These are phyloP conservation scores for Tephrocybe rancida DNA, from an alignment of 768 basidiomycete genomes.

Conservation along the genomic window DNA sequence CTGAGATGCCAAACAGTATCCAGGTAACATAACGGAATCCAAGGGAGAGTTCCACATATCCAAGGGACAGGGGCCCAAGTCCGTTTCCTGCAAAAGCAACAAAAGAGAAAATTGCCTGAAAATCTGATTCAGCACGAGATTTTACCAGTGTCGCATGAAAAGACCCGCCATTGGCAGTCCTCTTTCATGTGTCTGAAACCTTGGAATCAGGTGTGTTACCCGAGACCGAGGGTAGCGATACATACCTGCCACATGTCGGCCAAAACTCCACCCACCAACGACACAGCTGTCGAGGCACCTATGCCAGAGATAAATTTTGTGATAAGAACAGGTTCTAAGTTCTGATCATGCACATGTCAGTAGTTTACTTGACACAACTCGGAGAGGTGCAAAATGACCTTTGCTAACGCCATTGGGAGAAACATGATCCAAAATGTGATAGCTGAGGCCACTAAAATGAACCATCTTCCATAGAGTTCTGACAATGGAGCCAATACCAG, in stretches of 20 bases:
- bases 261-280: not conserved
- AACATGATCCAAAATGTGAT: conserved; percentile 3
- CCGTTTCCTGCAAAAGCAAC: conserved; percentile 2
- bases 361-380: not conserved
- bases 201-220: not conserved
- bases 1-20: conserved; percentile 3
- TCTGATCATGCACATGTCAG: not conserved
- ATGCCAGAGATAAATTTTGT: conserved; percentile 1
- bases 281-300: conserved; percentile 2
- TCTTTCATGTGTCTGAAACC: conserved; percentile 1
- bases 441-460: not conserved
- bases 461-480: conserved; percentile 1
- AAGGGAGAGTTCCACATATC: not conserved
- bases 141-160: not conserved
- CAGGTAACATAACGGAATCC: conserved; percentile 1
- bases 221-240: not conserved
- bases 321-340: not conserved
- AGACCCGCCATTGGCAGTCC: not conserved
- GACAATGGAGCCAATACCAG: conserved; percentile 1
- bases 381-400: not conserved
- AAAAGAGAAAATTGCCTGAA: conserved; percentile 1
- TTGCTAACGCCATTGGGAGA: not conserved
- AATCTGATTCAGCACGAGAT: not conserved
- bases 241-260: conserved; percentile 2
- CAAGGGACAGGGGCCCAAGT: not conserved